phyloP scores from a whole-genome alignment of 352 stramenopile genomes.

The Thalassiosira oceanica region DNA sequence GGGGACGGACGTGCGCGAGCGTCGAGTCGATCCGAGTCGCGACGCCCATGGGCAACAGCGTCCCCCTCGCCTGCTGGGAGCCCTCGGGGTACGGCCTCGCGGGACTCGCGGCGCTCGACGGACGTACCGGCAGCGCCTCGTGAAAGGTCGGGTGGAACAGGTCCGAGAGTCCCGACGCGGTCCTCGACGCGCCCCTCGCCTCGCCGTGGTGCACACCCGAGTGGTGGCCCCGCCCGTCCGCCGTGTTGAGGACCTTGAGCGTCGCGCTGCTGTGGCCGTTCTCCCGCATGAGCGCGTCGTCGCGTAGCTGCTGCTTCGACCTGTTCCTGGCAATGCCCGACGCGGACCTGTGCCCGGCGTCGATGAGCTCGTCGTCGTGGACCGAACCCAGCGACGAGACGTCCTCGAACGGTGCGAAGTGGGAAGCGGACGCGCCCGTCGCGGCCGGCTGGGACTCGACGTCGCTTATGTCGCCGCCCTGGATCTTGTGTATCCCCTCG shows the following conservation, averaged over 20 bases:
- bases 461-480: neutral
- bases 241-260: neutral
- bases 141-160: neutral
- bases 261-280: neutral
- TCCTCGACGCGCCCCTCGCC: neutral
- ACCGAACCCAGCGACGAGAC: slow-evolving; percentile 20
- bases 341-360: neutral
- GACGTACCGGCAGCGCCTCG: neutral
- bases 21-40: slow-evolving; percentile 12
- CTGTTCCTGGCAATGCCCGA: too few relatives aligned
- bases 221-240: neutral
- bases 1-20: slow-evolving; percentile 18
- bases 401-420: slow-evolving; percentile 32
- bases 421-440: neutral
- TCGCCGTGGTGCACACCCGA: neutral
- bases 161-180: neutral
- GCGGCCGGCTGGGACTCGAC: neutral
- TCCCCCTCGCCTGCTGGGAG: neutral
- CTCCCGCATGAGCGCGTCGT: neutral
- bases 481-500: neutral
- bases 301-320: too few relatives aligned
- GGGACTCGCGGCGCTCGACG: neutral
- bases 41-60: slow-evolving; percentile 1
- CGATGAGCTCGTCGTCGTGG: slow-evolving; percentile 1
- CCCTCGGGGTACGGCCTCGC: neutral